These are phyloP conservation scores for Euphrasia arctica DNA, from an alignment of 305 asterid species.

Conservation along the genomic window DNA sequence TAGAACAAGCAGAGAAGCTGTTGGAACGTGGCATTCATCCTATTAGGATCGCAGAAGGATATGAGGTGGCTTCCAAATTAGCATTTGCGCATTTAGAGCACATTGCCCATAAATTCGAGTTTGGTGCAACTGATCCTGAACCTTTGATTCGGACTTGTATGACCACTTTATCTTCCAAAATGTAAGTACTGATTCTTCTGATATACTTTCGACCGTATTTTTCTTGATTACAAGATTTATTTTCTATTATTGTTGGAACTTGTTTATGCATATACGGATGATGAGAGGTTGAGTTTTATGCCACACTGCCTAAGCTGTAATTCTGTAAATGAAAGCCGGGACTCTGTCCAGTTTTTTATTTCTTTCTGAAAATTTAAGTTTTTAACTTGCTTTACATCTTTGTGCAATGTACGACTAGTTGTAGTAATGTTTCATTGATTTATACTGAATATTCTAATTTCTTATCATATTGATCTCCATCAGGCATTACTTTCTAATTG, in stretches of 20 bases:
- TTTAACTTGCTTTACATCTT: conserved; percentile 2
- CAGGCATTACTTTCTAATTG: not conserved
- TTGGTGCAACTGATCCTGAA: conserved; percentile 44
- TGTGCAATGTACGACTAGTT: conserved; percentile 1
- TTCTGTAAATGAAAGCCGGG: too few species aligned
- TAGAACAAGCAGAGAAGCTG: conserved; percentile 74
- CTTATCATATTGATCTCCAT: not conserved
- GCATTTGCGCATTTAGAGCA: conserved; percentile 82
- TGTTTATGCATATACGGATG: not conserved
- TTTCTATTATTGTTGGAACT: not conserved
- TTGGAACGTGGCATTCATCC: conserved; percentile 97
- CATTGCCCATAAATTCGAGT: conserved; percentile 69
- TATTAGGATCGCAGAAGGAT: conserved; percentile 88
- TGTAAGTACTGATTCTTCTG: conserved; percentile 49
- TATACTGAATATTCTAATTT: not conserved
- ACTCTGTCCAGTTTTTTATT: not conserved
- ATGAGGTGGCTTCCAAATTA: conserved; percentile 85
- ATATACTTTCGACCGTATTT: not conserved
- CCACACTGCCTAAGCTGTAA: not conserved
- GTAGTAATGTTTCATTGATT: not conserved
- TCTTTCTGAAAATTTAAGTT: not conserved
- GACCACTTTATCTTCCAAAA: conserved; percentile 94
- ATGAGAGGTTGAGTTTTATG: not conserved
- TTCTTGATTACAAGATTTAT: not conserved
- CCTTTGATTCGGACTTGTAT: conserved; percentile 84